Percentiles rank a stretch among this genome's conserved stretches.
Evolutionary conservation across 768 basidiomycete species (phyloP).

Genomic region (Hypholoma sublateritium): DNA sequence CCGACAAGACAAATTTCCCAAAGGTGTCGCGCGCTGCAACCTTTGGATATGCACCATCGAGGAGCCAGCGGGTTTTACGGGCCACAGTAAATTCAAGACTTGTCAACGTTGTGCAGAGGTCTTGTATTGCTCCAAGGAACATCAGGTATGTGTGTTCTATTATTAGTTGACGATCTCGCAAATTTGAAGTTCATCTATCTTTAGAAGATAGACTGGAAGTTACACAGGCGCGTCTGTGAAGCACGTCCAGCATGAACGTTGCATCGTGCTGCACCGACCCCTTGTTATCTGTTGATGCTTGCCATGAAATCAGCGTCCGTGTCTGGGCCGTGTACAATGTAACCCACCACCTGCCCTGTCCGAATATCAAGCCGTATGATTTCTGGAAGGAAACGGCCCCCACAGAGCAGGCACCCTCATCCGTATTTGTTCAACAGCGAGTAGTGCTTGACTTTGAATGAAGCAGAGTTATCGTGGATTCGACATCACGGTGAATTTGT

Average conservation of each 20-base stretch:
- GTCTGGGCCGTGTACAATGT: too few species aligned
- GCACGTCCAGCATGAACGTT: not conserved
- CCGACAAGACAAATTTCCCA: slow-evolving; percentile 6
- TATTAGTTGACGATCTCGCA: not conserved
- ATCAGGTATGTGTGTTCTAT: slow-evolving; percentile 15
- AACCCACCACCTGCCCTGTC: too few species aligned
- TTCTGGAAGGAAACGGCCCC: too few species aligned
- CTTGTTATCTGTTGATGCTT: not conserved
- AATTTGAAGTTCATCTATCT: not conserved
- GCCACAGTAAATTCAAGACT: slow-evolving; percentile 4
- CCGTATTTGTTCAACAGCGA: too few species aligned
- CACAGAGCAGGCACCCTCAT: too few species aligned
- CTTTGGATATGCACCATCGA: slow-evolving; percentile 14
- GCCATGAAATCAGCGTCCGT: too few species aligned
- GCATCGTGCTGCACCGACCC: not conserved
- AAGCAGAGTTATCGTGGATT: too few species aligned
- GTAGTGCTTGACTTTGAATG: too few species aligned
- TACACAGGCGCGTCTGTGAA: slow-evolving; percentile 12
- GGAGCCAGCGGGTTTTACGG: not conserved
- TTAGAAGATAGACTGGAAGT: slow-evolving; percentile 5
- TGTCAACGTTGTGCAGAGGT: slow-evolving; percentile 19
- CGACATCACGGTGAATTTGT: not conserved
- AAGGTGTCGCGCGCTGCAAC: slow-evolving; percentile 16
- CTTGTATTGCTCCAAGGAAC: slow-evolving; percentile 16
- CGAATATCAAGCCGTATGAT: too few species aligned